Percentiles rank a stretch among this genome's conserved stretches.
Evolutionary conservation across 768 basidiomycete genomes (phyloP).

Genomic region (Suillus subalutaceus): DNA sequence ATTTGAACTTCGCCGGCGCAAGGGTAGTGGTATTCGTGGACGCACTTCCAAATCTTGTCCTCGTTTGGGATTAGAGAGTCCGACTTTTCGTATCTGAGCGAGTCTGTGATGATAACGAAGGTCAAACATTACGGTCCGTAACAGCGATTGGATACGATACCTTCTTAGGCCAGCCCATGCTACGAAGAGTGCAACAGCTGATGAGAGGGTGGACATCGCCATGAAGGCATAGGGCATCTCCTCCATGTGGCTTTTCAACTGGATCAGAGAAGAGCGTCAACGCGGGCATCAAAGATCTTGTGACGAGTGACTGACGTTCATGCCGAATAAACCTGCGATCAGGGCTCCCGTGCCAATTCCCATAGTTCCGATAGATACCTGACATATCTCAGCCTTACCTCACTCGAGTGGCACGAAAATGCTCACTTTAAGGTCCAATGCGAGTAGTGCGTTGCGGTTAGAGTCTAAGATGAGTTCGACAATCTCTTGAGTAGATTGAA

Average conservation of each 20-base stretch:
- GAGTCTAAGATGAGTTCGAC: constrained; percentile 96
- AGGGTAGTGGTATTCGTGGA: constrained; percentile 43
- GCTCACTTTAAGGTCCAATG: constrained; percentile 83
- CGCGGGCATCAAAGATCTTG: constrained; percentile 3
- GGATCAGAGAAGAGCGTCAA: constrained; percentile 19
- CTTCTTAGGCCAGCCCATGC: constrained; percentile 70
- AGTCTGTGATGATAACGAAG: constrained; percentile 33
- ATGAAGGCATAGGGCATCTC: constrained; percentile 74
- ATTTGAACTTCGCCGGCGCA: constrained; percentile 41
- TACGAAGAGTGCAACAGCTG: constrained; percentile 60
- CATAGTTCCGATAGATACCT: constrained; percentile 94
- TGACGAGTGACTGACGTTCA: constrained; percentile 73
- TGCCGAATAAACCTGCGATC: constrained; percentile 90
- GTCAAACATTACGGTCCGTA: constrained; percentile 14
- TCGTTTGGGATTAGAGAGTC: constrained; percentile 36
- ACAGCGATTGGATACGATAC: constrained; percentile 33
- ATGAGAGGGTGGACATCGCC: constrained; percentile 60
- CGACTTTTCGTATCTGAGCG: constrained; percentile 49
- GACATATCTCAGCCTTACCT: constrained; percentile 9
- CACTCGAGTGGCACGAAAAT: background rate
- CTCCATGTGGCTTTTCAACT: constrained; percentile 81
- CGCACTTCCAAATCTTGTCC: constrained; percentile 16
- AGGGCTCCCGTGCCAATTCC: constrained; percentile 91
- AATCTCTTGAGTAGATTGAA: constrained; percentile 97
- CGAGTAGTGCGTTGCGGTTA: constrained; percentile 90